Base-by-base conservation (phyloP, 371 early-diverging fungal genomes). In the Mucor irregularis region DNA sequence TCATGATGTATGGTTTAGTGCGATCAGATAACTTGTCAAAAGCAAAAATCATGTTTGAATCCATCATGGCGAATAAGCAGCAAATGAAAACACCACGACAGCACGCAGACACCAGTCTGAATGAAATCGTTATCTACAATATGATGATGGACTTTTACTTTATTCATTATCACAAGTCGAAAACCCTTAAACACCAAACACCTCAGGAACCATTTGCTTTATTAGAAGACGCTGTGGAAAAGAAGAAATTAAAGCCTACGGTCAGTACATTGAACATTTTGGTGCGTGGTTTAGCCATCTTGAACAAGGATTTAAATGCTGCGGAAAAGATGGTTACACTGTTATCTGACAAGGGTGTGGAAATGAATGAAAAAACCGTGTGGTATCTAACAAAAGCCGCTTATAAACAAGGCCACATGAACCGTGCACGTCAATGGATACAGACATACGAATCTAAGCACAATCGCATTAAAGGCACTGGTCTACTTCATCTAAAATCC, bases 111-210 rank as follows among this genome's bases (percentile, higher is more conserved):
- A 38, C 26, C 2, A 24, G 39, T 8, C 29, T 67, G 4, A 26
- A 54, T 11, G 56, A 60, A 4, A 56, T 73, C 13, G 48, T 38
- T 8, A 29, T 71, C 16, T 74, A 78, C 38, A 75, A 75, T 39
- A 63, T 69, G 48, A 73, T 78, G 73, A 74, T 78, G 47, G 68
- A 78, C 34, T 71, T 62, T 19, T 75, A 73, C 43, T 75, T 74
- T 47, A 39, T 66, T 16, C 60, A 71, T 43, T 49, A 65, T n/a
- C 61, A 61, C 49, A 37, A 63, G 9, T 56, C 58, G 21, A 40
- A 62, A 9, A 26, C 16, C 34, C n/a, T 38, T 44, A 50, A 11
- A 28, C 14, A 52, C 24, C 42, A 26, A 4, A 38, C 46, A 28
- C 76, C 61, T 4, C 31, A 45, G 11, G 52, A 64, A 34, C 57